These are phyloP conservation scores for Dactylellina haptotyla DNA, from an alignment of 2,329 filamentous ascomycete genomes.

Conservation along the genomic window DNA sequence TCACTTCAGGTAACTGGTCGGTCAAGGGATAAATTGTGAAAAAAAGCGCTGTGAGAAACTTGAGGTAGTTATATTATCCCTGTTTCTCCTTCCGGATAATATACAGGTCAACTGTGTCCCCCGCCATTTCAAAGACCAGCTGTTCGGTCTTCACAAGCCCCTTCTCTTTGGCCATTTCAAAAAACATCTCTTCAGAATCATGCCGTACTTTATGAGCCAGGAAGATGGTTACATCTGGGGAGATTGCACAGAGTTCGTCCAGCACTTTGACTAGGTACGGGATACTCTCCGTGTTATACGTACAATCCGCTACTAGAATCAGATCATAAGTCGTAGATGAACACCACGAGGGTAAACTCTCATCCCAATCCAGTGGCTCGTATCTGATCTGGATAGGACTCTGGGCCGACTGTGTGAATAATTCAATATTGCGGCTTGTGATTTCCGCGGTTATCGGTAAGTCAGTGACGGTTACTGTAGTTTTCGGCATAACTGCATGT, in stretches of 20 bases:
- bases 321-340: conserved; percentile 66
- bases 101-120: conserved; percentile 51
- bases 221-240: conserved; percentile 66
- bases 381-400: conserved; percentile 38
- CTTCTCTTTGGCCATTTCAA: conserved; percentile 67
- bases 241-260: conserved; percentile 63
- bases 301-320: conserved; percentile 75
- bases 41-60: background rate
- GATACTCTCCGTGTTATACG: conserved; percentile 76
- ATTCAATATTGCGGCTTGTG: conserved; percentile 67
- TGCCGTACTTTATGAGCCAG: conserved; percentile 76
- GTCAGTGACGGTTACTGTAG: conserved; percentile 72
- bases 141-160: conserved; percentile 32
- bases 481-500: conserved; percentile 66
- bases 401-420: conserved; percentile 60
- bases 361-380: conserved; percentile 72
- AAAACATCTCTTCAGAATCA: conserved; percentile 73
- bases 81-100: conserved; percentile 12
- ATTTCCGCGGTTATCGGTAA: conserved; percentile 73
- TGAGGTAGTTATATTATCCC: background rate
- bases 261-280: conserved; percentile 72
- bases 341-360: conserved; percentile 64
- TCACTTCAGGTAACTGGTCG: no score
- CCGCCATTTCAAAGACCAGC: conserved; percentile 47
- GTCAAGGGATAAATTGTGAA: no score